Conservation (phyloP, 192 early-diverging fungal species). For the Rhizophagus prolifer region DNA sequence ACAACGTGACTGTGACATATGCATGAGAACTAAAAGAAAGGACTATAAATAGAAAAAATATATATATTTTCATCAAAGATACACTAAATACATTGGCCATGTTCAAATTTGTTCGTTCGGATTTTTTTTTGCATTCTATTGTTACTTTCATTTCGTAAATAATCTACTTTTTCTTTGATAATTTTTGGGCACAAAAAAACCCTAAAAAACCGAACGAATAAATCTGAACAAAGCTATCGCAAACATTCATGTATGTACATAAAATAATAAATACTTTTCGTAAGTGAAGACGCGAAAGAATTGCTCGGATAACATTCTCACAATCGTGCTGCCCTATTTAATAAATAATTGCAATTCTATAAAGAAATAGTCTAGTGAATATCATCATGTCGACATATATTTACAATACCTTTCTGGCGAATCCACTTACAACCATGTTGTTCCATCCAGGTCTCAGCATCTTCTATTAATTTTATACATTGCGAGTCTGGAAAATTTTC, state of each 20-base stretch:
- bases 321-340: not conserved
- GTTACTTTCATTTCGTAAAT: not conserved
- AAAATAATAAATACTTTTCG: not conserved
- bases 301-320: not conserved
- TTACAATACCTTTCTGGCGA: constrained; percentile 15
- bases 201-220: not conserved
- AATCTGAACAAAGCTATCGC: not conserved
- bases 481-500: constrained; percentile 42
- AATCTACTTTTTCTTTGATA: not conserved
- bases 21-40: constrained; percentile 44
- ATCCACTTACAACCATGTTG: constrained; percentile 37
- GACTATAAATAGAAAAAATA: constrained; percentile 28
- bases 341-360: not conserved
- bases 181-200: not conserved
- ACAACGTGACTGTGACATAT: constrained; percentile 46
- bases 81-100: not conserved
- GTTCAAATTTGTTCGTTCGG: not conserved
- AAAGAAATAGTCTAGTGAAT: no score
- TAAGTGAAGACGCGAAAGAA: not conserved
- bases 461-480: constrained; percentile 38
- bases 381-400: not conserved
- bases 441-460: constrained; percentile 42
- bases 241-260: not conserved
- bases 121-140: not conserved
- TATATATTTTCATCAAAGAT: not conserved